Base-by-base conservation (phyloP, 768 basidiomycete species). In the Asterophora lycoperdoides region DNA sequence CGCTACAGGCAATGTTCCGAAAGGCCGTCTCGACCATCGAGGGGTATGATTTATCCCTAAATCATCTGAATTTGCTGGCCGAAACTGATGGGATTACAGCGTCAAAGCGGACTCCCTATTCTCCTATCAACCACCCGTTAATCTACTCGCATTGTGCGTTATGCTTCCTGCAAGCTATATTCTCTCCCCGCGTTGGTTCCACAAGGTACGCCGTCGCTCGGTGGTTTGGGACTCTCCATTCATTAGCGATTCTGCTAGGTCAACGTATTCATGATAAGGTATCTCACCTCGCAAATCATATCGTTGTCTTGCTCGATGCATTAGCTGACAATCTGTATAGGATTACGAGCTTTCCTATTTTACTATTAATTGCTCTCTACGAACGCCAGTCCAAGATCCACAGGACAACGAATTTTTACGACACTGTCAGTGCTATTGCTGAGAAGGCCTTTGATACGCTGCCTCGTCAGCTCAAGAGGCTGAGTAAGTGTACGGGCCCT, bases 181-280 rank as follows among this genome's bases (percentile, higher is more conserved):
- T 44, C 73, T 96, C n/a, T 78, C 77, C 6, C 92, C 93, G n/a
- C 76, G 95, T 46, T 97, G 93, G 93, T 97, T 98, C 63, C 95
- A 98, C 64, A 97, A 97, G 73, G 89, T 88, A 59, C 45, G 61
- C 10, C 5, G 3, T 39, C n/a, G n/a, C 17, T 4, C 8, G 13
- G 15, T 29, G 11, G 1, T 29, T 7, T 8, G n/a, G 18, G 10
- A n/a, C 14, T 4, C 6, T 26, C n/a, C 13, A 30, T 26, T 33
- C 11, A 33, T 29, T 43, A n/a, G 35, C 15, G 15, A 3, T 13
- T 13, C 23, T 23, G 9, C 11, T 29, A 90, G 88, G 78, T 92
- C 58, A 93, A 93, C 55, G 90, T 93, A 1, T 87, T 91, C 60
- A 77, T 91, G 76, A 93, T 93, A 58, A 79, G 88, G 85, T 86